A percentile compares a stretch with the other conserved stretches of the same genome.
Evolutionary conservation across 2,329 filamentous ascomycete genomes (phyloP).

Genomic region (Calonectria leucothoes): DNA sequence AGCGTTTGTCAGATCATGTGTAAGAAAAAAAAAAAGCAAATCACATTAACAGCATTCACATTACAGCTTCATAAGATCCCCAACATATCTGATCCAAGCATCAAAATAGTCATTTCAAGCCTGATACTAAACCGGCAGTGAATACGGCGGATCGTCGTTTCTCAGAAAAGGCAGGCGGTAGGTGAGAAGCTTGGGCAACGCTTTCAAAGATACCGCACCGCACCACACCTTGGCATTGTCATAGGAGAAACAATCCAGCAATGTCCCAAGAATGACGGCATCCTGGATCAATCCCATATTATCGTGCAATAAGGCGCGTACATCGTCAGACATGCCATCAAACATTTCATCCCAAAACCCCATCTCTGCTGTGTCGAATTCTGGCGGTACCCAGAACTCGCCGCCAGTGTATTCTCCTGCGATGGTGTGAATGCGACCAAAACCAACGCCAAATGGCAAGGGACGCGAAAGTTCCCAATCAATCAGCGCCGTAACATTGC

Average conservation of each 20-base stretch:
- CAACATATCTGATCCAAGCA: no score
- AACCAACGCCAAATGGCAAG: constrained; percentile 1
- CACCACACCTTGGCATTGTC: constrained; percentile 40
- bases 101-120: no score
- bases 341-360: constrained; percentile 42
- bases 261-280: constrained; percentile 43
- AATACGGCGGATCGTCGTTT: no score
- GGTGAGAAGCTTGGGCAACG: constrained; percentile 42
- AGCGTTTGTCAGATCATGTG: no score
- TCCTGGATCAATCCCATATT: constrained; percentile 46
- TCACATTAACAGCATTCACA: no score
- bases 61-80: no score
- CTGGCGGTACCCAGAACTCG: constrained; percentile 41
- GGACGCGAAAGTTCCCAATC: neutral
- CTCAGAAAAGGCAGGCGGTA: constrained; percentile 38
- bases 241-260: constrained; percentile 41
- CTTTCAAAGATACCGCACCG: constrained; percentile 34
- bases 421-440: constrained; percentile 39
- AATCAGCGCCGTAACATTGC: neutral
- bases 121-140: no score
- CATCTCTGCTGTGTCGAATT: constrained; percentile 41
- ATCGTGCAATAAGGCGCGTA: constrained; percentile 46
- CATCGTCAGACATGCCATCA: constrained; percentile 36
- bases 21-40: no score
- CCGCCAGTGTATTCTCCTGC: constrained; percentile 38